Conservation (phyloP, 176 grass and related monocot species). For the Elaeis guineensis region DNA sequence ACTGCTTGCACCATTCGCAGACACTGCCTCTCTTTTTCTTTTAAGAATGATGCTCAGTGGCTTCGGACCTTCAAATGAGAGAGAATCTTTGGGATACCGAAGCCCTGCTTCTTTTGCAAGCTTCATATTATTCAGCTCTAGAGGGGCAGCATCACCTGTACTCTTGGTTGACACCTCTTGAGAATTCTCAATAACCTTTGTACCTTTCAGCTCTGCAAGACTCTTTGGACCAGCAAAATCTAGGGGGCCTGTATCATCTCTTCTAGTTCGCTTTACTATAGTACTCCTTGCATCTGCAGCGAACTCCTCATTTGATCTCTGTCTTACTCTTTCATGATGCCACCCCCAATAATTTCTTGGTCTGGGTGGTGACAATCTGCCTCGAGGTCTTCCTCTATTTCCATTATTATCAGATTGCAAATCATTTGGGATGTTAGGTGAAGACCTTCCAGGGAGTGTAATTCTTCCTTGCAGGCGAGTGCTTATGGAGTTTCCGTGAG, state of each 20-base stretch:
- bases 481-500: conserved; percentile 1
- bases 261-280: conserved; percentile 11
- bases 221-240: conserved; percentile 35
- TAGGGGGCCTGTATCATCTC: conserved; percentile 20
- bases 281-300: conserved; percentile 6
- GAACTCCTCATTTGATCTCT: conserved; percentile 29
- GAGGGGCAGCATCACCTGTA: too few species aligned
- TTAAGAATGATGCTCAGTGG: conserved; percentile 72
- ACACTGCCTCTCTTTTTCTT: conserved; percentile 51
- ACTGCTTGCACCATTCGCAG: conserved; percentile 24
- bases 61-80: conserved; percentile 25
- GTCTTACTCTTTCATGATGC: conserved; percentile 46
- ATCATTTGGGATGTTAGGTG: conserved; percentile 19
- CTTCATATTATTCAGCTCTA: conserved; percentile 34
- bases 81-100: not conserved
- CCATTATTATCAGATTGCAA: conserved; percentile 23
- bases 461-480: conserved; percentile 46
- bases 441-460: conserved; percentile 27
- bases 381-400: conserved; percentile 17
- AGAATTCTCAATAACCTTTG: too few species aligned
- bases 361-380: conserved; percentile 30
- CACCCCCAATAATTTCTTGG: conserved; percentile 22
- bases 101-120: not conserved
- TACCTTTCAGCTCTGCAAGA: too few species aligned
- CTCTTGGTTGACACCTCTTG: too few species aligned